A percentile compares a stretch with the other conserved stretches of the same genome.
Evolutionary conservation across 164 flowering plant genomes (phyloP).

Genomic region (Tetrastigma voinierianum): DNA sequence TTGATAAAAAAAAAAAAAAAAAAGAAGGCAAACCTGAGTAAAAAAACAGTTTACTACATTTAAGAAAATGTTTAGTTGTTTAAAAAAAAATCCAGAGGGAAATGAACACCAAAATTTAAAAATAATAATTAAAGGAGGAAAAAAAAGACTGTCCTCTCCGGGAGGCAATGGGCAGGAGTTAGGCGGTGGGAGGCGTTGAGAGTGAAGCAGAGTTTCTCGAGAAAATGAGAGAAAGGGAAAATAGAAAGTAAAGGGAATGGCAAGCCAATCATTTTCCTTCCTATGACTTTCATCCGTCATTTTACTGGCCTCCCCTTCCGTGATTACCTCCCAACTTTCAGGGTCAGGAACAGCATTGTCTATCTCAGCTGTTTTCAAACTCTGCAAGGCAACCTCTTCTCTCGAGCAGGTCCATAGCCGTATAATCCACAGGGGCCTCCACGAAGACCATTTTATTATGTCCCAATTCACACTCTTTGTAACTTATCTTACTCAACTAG

Average conservation of each 20-base stretch:
- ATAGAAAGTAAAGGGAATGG: neutral
- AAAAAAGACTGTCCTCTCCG: too few species aligned
- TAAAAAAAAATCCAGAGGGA: too few species aligned
- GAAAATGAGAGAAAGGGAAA: too few species aligned
- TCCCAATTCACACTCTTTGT: constrained; percentile 36
- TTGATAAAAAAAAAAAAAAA: too few species aligned
- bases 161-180: too few species aligned
- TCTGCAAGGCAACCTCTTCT: constrained; percentile 43
- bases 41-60: too few species aligned
- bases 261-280: neutral
- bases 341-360: constrained; percentile 1
- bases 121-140: too few species aligned
- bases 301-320: neutral
- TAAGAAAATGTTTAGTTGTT: too few species aligned
- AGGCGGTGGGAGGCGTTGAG: too few species aligned
- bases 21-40: too few species aligned
- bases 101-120: too few species aligned
- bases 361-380: constrained; percentile 28
- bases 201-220: too few species aligned
- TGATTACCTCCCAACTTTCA: neutral
- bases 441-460: constrained; percentile 48
- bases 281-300: neutral
- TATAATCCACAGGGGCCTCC: constrained; percentile 46
- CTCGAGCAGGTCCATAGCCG: constrained; percentile 52
- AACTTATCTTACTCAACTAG: constrained; percentile 29